Percentiles rank a stretch among this genome's conserved stretches.
Evolutionary conservation across 2,329 filamentous ascomycete genomes (phyloP).

Genomic region (Ceratocystis colombiana): DNA sequence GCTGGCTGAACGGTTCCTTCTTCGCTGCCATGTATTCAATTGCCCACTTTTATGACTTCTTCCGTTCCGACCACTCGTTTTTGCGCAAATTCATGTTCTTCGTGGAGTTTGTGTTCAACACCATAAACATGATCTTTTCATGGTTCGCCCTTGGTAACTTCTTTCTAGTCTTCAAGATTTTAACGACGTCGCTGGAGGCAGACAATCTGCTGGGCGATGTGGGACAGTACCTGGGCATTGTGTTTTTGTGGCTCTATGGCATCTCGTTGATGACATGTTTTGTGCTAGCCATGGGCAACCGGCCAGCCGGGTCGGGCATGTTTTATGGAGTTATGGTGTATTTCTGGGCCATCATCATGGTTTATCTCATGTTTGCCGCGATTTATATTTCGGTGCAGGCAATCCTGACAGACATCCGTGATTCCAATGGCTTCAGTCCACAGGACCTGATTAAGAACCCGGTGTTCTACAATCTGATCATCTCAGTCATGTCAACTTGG

Average conservation of each 20-base stretch:
- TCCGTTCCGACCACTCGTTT: conserved; percentile 81
- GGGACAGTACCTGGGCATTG: conserved; percentile 70
- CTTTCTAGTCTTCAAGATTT: conserved; percentile 95
- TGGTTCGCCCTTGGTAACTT: conserved; percentile 99
- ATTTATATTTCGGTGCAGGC: conserved; percentile 87
- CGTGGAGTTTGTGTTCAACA: conserved; percentile 89
- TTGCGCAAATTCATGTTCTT: conserved; percentile 82
- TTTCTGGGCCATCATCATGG: conserved; percentile 95
- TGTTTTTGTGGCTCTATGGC: conserved; percentile 95
- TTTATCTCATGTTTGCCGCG: conserved; percentile 90
- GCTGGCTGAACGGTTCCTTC: conserved; percentile 97
- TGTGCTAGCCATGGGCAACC: conserved; percentile 85
- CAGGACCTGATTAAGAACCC: conserved; percentile 70
- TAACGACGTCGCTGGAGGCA: conserved; percentile 74
- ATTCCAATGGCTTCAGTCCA: conserved; percentile 56
- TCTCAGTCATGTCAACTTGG: conserved; percentile 86
- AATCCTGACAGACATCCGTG: conserved; percentile 58
- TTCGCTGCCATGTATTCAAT: conserved; percentile 95
- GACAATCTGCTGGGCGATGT: conserved; percentile 59
- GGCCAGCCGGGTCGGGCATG: conserved; percentile 84
- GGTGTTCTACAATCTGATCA: conserved; percentile 85
- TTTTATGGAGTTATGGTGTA: conserved; percentile 97
- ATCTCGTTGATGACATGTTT: conserved; percentile 89
- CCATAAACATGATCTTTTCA: conserved; percentile 92
- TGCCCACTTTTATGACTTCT: conserved; percentile 91